These are phyloP conservation scores for Pleurotus tuber-regium DNA, from an alignment of 768 basidiomycete species.

Conservation along the genomic window DNA sequence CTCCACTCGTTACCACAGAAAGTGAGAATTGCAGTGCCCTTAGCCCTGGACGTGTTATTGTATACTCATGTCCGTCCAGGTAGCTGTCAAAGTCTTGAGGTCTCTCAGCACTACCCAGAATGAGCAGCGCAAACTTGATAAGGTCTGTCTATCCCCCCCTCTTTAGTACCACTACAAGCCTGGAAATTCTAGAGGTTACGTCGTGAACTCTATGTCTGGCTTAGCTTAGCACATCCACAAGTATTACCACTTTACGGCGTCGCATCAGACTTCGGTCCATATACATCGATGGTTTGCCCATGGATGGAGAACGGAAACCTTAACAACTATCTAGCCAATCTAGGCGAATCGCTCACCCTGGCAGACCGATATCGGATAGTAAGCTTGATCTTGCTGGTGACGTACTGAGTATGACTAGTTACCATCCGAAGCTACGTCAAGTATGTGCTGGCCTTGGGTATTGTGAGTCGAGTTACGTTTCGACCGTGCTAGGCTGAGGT, in stretches of 20 bases:
- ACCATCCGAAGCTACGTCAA: conserved; percentile 1
- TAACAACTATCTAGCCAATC: conserved; percentile 19
- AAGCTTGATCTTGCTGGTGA: conserved; percentile 2
- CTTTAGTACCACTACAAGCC: background rate
- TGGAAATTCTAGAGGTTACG: no score
- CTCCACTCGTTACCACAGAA: no score
- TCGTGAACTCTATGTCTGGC: conserved; percentile 16
- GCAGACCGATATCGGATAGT: conserved; percentile 18
- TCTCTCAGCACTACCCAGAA: background rate
- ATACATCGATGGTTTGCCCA: conserved; percentile 30
- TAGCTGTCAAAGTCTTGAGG: conserved; percentile 6
- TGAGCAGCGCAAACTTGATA: background rate
- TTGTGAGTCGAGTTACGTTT: conserved; percentile 1
- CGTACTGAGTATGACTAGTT: background rate
- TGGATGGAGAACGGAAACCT: conserved; percentile 30
- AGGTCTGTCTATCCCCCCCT: background rate
- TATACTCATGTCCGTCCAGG: background rate
- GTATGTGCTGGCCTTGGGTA: conserved; percentile 8
- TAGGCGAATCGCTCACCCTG: conserved; percentile 13
- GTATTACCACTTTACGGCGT: conserved; percentile 26
- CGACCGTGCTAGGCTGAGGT: background rate
- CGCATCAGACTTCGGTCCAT: conserved; percentile 24
- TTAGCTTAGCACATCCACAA: conserved; percentile 19
- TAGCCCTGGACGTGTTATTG: no score
- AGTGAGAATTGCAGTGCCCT: no score